Evolutionary conservation across 2,329 filamentous ascomycete species (phyloP).

Genomic region (Fusarium guadeloupense): DNA sequence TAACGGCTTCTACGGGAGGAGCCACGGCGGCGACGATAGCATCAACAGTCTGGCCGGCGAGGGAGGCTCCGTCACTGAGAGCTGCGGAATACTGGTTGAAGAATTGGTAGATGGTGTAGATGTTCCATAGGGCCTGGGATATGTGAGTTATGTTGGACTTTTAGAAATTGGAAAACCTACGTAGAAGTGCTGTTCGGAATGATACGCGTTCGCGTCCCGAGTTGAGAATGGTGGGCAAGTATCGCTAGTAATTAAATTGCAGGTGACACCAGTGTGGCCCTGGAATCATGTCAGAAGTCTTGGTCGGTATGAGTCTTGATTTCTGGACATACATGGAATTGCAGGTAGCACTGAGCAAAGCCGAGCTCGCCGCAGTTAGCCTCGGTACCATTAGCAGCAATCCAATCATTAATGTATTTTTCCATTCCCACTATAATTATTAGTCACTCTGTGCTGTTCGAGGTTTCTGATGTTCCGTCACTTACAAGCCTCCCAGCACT

Average conservation of each 20-base stretch:
- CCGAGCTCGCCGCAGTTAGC: constrained; percentile 13
- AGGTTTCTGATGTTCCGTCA: too few species aligned
- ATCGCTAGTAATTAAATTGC: constrained; percentile 19
- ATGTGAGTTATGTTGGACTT: rapidly evolving
- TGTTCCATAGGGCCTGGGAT: background rate
- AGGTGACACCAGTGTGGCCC: constrained; percentile 19
- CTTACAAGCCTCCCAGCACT: constrained; percentile 23
- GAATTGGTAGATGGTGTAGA: constrained; percentile 26
- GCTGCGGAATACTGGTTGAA: constrained; percentile 23
- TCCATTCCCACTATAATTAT: constrained; percentile 15
- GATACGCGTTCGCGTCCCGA: constrained; percentile 11
- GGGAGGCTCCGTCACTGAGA: constrained; percentile 16
- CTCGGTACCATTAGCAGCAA: constrained; percentile 8
- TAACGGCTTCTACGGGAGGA: constrained; percentile 10
- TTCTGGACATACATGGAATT: background rate
- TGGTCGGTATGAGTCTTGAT: rapidly evolving
- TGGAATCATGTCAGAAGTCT: rapidly evolving
- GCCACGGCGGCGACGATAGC: constrained; percentile 16
- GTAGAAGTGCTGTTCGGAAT: constrained; percentile 23
- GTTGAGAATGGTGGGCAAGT: constrained; percentile 20
- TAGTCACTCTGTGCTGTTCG: too few species aligned
- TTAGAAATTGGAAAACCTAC: rapidly evolving
- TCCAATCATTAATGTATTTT: constrained; percentile 24
- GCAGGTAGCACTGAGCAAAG: constrained; percentile 18
- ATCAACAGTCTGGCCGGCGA: constrained; percentile 18